Base-by-base conservation (phyloP, 2,329 filamentous ascomycete genomes). In the Albifimbria verrucaria region DNA sequence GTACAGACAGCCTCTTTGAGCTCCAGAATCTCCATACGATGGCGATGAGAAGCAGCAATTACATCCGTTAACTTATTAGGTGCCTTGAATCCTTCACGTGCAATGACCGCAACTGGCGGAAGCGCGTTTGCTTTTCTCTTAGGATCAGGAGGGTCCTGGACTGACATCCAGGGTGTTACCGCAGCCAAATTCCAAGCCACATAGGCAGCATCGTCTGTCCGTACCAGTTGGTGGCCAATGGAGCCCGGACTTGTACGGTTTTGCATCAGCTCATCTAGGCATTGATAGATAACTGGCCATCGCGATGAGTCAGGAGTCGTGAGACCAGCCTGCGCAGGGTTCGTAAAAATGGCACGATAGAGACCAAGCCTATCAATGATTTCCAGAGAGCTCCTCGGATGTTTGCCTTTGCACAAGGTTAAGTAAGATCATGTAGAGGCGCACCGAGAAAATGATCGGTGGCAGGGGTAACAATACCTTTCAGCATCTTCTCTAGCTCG, bases 401-500 rank as follows among this genome's bases (percentile, higher is more conserved):
- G 75, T 11, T 81, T 79, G 28, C 80, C 85, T 79, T 44, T 39
- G 21, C 9, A 15, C n/a, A 59, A 36, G 58, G 53, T 50, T 32
- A 18, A 45, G 22, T 10, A 45, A 11, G 15, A 20, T 22, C 7
- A 45, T 2, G 7, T 22, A 11, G n/a, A 44, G 22, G 12, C 42
- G n/a, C 18, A 44, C 7, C 17, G 5, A 7, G 42, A 12, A 44
- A 21, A 12, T 22, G 12, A 15, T 20, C 15, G 22, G 20, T 4
- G 4, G 6, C 42, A 21, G 21, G 26, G 32, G 18, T 7, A 12
- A 28, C 22, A 24, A 9, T 54, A 81, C 89, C 88, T 70, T 84
- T 87, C 18, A 97, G 76, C 86, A 96, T 96, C 77, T 97, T 97
- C 65, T 93, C 89, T 3, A 97, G 64, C 67, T 99, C 94, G 4